phyloP scores from a whole-genome alignment of 176 grass and related monocot genomes.

The Zizania latifolia region DNA sequence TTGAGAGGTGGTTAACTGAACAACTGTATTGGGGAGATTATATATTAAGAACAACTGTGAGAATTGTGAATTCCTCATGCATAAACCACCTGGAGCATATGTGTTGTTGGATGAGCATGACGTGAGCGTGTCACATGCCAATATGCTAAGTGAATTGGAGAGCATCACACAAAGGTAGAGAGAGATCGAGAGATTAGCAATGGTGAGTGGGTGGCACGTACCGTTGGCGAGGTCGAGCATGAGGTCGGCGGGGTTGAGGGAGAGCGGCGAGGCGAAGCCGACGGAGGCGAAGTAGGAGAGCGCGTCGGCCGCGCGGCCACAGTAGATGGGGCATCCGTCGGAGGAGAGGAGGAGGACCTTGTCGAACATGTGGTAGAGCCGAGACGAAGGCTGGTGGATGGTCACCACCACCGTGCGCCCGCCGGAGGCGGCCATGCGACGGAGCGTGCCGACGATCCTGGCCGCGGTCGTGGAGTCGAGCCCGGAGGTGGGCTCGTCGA shows the following conservation, averaged over 20 bases:
- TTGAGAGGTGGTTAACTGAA: neutral
- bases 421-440: constrained; percentile 54
- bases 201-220: constrained; percentile 12
- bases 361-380: constrained; percentile 98
- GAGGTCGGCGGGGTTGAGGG: constrained; percentile 93
- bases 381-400: constrained; percentile 92
- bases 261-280: constrained; percentile 68
- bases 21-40: neutral
- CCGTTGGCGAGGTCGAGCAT: constrained; percentile 96
- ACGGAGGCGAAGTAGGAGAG: constrained; percentile 70
- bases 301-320: constrained; percentile 65
- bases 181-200: neutral
- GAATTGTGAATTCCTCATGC: too few relatives aligned
- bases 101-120: neutral
- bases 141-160: constrained; percentile 39
- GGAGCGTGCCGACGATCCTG: constrained; percentile 56
- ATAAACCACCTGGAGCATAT: too few relatives aligned
- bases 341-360: constrained; percentile 87
- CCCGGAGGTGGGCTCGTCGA: constrained; percentile 93
- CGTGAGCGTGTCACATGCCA: constrained; percentile 31
- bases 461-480: constrained; percentile 90
- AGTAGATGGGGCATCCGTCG: constrained; percentile 75
- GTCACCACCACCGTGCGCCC: constrained; percentile 77
- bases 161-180: constrained; percentile 15
- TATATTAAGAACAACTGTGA: neutral